Evolutionary conservation across 164 flowering plant genomes (phyloP).

Genomic region (Sedum album): DNA sequence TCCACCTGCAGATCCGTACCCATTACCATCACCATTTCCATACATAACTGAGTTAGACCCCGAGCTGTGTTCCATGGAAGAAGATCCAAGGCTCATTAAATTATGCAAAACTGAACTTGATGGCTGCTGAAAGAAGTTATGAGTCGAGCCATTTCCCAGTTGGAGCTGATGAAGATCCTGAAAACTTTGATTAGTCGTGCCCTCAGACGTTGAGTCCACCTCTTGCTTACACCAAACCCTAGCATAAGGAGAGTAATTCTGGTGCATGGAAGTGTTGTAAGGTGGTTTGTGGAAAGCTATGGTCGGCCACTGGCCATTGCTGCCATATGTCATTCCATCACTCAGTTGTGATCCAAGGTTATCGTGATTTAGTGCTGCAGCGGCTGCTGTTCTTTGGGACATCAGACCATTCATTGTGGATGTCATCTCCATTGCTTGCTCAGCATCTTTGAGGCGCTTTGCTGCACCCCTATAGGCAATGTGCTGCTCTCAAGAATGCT

Average conservation of each 20-base stretch:
- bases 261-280: conserved; percentile 32
- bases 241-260: conserved; percentile 25
- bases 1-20: conserved; percentile 14
- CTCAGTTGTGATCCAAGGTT: not conserved
- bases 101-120: conserved; percentile 37
- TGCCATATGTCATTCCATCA: conserved; percentile 4
- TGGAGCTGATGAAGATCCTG: conserved; percentile 36
- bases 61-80: conserved; percentile 52
- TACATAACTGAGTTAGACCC: conserved; percentile 27
- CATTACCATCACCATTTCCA: conserved; percentile 12
- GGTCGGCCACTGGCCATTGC: conserved; percentile 19
- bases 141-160: conserved; percentile 29
- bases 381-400: not conserved
- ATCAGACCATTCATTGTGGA: conserved; percentile 2
- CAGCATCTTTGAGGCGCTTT: conserved; percentile 64
- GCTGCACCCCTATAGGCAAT: conserved; percentile 78
- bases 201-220: conserved; percentile 21
- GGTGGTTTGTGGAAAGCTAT: conserved; percentile 30
- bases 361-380: not conserved
- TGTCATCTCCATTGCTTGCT: conserved; percentile 27
- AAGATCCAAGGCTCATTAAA: conserved; percentile 46
- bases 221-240: conserved; percentile 76
- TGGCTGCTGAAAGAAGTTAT: conserved; percentile 47
- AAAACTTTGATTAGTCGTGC: conserved; percentile 20
- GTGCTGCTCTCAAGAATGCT: conserved; percentile 77